Evolutionary conservation across 768 basidiomycete genomes (phyloP).

Genomic region (Mycena haematopus): DNA sequence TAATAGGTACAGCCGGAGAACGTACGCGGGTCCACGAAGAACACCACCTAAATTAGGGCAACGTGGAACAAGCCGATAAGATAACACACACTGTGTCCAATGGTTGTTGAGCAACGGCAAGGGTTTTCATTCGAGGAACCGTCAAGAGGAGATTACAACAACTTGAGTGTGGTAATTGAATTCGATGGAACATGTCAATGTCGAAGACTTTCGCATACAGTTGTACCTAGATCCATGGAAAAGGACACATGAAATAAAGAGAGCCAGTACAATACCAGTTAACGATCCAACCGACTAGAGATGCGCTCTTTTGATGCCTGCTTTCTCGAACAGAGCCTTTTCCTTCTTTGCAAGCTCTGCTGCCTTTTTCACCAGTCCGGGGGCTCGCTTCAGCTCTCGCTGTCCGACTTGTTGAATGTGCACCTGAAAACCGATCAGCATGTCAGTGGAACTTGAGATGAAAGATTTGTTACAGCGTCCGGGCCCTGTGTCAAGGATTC

Average conservation of each 20-base stretch:
- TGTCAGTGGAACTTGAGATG: conserved; percentile 3
- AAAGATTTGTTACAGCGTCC: conserved; percentile 60
- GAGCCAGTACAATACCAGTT: conserved; percentile 6
- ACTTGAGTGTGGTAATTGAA: no score
- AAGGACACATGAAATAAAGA: not conserved
- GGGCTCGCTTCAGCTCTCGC: conserved; percentile 82
- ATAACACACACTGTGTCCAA: no score
- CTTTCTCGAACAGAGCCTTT: conserved; percentile 61
- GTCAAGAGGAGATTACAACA: no score
- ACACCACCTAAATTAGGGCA: no score
- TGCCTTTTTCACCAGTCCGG: conserved; percentile 59
- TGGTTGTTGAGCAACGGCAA: no score
- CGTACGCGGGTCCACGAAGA: no score
- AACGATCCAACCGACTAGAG: conserved; percentile 41
- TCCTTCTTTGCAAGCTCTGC: conserved; percentile 67
- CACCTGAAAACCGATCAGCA: conserved; percentile 52
- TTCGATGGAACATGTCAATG: no score
- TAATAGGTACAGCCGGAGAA: no score
- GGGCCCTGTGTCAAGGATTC: conserved; percentile 61
- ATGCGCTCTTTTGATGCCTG: conserved; percentile 60
- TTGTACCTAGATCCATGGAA: not conserved
- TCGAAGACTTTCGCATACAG: not conserved
- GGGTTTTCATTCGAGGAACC: no score
- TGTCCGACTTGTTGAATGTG: conserved; percentile 97
- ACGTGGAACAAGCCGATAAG: no score